Base-by-base conservation (phyloP, 495 filamentous ascomycete genomes). In the Hypomontagnella monticulosa region DNA sequence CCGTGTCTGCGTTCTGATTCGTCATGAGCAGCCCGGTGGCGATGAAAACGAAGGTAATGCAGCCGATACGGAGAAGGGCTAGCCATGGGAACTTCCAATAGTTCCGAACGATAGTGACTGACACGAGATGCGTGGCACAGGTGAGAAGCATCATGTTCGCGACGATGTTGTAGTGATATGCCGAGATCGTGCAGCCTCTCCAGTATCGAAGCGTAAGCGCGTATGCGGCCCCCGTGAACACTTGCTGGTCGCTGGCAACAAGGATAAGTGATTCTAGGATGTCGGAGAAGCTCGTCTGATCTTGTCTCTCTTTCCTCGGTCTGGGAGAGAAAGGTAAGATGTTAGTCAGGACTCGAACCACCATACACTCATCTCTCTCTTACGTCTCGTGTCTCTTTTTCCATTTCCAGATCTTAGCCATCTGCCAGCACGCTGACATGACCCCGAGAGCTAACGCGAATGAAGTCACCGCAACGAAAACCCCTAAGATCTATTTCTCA, bases 121-220 rank as follows among this genome's bases (percentile, higher is more conserved):
- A 67, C 43, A 74, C 54, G 9, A 79, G 69, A 44, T 79, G 76
- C 3, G 76, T 79, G 5, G 73, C 76, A 49, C 74, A 75, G 27
- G 76, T 77, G 32, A 79, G 63, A 9, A 79, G 54, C 67, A 79
- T 64, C 65, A 76, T 69, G 58, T 79, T 79, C 19, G 70, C 66
- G 1, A 79, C 66, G 42, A 79, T 67, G 18, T 78, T 70, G 62
- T 78, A 79, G 59, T 79, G 77, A 49, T 79, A 79, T 3, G 75
- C 73, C n/a, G 73, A 75, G 51, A 79, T 67, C 16, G 67, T 70
- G 57, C 77, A 79, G 6, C 75, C 77, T 33, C 36, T 49, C 56
- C 53, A 63, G 40, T 73, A 78, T 12, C 72, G 71, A 40, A 77
- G 57, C 14, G 76, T 72, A 36, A 78, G 48, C 33, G 75, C 70